Percentiles rank a stretch among this genome's conserved stretches.
phyloP scores from a whole-genome alignment of 1,284 basidiomycete genomes.

The Ceratobasidium sp. region DNA sequence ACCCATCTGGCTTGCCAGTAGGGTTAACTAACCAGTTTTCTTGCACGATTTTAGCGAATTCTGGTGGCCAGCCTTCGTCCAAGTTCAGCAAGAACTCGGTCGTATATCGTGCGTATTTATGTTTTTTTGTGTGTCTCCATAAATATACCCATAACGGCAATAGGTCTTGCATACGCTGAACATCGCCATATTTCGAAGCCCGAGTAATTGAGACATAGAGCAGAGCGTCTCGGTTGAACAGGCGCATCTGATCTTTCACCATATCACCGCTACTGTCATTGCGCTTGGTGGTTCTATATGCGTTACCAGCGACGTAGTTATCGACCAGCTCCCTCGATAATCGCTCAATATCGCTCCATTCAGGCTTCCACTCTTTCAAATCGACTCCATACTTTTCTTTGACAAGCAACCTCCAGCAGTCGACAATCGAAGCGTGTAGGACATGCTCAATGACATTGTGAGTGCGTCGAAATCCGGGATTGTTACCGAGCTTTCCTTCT shows the following conservation, averaged over 20 bases:
- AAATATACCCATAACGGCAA: slow-evolving; percentile 50
- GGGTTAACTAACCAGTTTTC: slow-evolving; percentile 48
- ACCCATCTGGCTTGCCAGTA: slow-evolving; percentile 46
- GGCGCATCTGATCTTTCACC: slow-evolving; percentile 48
- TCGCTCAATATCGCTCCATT: slow-evolving; percentile 41
- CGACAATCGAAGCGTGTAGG: slow-evolving; percentile 45
- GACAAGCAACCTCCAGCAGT: slow-evolving; percentile 45
- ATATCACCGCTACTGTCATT: slow-evolving; percentile 45
- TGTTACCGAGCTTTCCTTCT: slow-evolving; percentile 46
- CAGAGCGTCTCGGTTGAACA: slow-evolving; percentile 48
- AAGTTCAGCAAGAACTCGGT: slow-evolving; percentile 29
- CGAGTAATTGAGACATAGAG: slow-evolving; percentile 50
- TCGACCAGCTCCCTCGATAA: slow-evolving; percentile 43
- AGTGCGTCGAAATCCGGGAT: slow-evolving; percentile 51
- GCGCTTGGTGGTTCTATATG: slow-evolving; percentile 6
- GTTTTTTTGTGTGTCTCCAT: slow-evolving; percentile 48
- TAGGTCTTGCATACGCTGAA: slow-evolving; percentile 49
- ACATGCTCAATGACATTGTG: slow-evolving; percentile 52
- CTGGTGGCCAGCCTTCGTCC: slow-evolving; percentile 9
- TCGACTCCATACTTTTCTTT: slow-evolving; percentile 41
- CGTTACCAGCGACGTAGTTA: slow-evolving; percentile 43
- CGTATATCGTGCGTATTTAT: slow-evolving; percentile 51
- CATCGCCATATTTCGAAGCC: slow-evolving; percentile 51
- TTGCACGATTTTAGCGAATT: slow-evolving; percentile 40
- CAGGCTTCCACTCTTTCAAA: slow-evolving; percentile 46